These are phyloP conservation scores for Platismatia glauca DNA, from an alignment of 495 filamentous ascomycete species.

Conservation along the genomic window DNA sequence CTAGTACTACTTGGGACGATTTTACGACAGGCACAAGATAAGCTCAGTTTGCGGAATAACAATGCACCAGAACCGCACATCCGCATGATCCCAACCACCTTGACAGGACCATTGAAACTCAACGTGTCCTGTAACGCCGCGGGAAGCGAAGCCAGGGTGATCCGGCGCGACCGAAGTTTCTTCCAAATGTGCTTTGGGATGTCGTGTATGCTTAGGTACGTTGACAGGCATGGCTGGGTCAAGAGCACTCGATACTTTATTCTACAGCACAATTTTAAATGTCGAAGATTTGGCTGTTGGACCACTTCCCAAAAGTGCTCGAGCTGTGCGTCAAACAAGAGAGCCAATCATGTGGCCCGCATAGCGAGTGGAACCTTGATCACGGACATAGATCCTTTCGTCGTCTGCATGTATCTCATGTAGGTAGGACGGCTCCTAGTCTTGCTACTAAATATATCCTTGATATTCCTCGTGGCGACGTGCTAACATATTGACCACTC, in stretches of 20 bases:
- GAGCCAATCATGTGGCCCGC: not conserved
- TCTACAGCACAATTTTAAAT: too few species aligned
- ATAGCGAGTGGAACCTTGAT: not conserved
- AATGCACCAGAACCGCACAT: not conserved
- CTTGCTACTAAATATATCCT: not conserved
- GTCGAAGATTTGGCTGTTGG: not conserved
- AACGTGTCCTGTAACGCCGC: not conserved
- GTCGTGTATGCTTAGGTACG: not conserved
- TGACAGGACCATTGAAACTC: not conserved
- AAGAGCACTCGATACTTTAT: not conserved
- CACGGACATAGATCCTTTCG: not conserved
- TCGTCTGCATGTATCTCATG: conserved; percentile 7
- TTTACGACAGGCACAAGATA: not conserved
- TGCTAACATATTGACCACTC: conserved; percentile 1
- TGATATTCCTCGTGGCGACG: conserved; percentile 2
- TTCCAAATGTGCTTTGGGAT: not conserved
- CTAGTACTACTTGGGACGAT: not conserved
- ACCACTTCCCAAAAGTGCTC: not conserved
- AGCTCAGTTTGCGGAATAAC: conserved; percentile 1
- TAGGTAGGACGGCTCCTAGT: not conserved
- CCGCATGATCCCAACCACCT: conserved; percentile 4
- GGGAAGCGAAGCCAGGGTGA: not conserved
- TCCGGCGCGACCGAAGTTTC: not conserved
- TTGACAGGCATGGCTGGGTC: not conserved
- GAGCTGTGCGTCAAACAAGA: not conserved